Evolutionary conservation across 2,329 filamentous ascomycete genomes (phyloP), one percentile per base, ranked within the genome.

Genomic region (Penicillium sp.): DNA sequence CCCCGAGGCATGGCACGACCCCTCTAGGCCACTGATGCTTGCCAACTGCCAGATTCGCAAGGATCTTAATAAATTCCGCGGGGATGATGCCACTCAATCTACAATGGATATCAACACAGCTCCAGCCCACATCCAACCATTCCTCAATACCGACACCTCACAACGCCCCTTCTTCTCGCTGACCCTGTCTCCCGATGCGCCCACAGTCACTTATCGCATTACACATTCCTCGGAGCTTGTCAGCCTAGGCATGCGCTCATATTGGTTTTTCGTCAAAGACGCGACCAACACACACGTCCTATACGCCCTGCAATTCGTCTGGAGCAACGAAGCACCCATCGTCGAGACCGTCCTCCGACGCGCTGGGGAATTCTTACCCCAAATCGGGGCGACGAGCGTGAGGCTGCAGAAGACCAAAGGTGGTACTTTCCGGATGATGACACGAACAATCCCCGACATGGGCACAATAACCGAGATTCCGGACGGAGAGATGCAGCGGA

Each of bases 221-320:
- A 56, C 62, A 2, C 62, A 61, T 46, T 60, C 57, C 9, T 64
- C 62, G 3, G 60, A 64, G 40, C 57, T 64, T 2, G 52, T 62
- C 15, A 45, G n/a, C 6, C 13, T 62, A 5, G 62, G 62, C 4
- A 40, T 47, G 35, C 62, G 60, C 21, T 62, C 62, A 9, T 45
- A 61, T 35, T 64, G 62, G 62, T 62, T 50, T 42, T 61, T 64
- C 17, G 62, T 64, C 31, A 64, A 62, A 53, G 62, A 64, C n/a
- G 3, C 50, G 5, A 61, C 60, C 25, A 64, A 62, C 25, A 64
- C 52, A 15, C 62, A 62, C 35, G 46, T 61, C 12, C 25, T 62
- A 3, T 64, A 64, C 21, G 62, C 60, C 25, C 52, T 64, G 5
- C 62, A 64, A 40, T 59, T 43, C 3, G 42, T 64, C 13, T 64